These are phyloP conservation scores for Penicillium freii DNA, from an alignment of 2,329 filamentous ascomycete genomes.

Conservation along the genomic window DNA sequence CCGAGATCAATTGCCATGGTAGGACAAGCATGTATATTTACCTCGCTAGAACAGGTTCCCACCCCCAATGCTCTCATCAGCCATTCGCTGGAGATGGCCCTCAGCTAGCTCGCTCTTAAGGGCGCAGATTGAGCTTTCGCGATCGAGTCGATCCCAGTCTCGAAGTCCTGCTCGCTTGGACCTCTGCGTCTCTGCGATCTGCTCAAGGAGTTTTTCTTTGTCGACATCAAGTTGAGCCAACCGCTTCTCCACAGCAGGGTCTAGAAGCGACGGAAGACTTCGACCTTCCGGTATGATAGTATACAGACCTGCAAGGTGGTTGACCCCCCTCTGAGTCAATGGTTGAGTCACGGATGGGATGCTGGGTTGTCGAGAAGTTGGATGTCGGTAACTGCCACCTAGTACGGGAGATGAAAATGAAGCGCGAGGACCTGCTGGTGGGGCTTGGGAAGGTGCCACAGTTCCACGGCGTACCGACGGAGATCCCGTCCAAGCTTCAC, in stretches of 20 bases:
- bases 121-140: conserved; percentile 48
- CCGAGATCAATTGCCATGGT: not conserved
- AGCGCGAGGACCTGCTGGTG: conserved; percentile 40
- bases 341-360: conserved; percentile 37
- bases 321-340: conserved; percentile 41
- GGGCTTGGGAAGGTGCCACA: conserved; percentile 28
- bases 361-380: conserved; percentile 39
- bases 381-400: conserved; percentile 36
- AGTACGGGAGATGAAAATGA: conserved; percentile 29
- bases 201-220: conserved; percentile 45
- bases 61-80: conserved; percentile 45
- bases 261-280: conserved; percentile 38
- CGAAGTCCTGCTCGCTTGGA: conserved; percentile 42
- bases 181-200: conserved; percentile 46
- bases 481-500: conserved; percentile 35
- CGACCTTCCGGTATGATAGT: conserved; percentile 46
- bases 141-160: conserved; percentile 50
- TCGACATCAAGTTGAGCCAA: conserved; percentile 47
- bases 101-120: conserved; percentile 51
- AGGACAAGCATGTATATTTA: conserved; percentile 13
- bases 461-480: conserved; percentile 38
- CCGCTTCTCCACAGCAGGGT: conserved; percentile 44
- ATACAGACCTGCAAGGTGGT: conserved; percentile 40
- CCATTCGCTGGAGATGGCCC: conserved; percentile 47
- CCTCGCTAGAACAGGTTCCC: conserved; percentile 36